Evolutionary conservation across 2,329 filamentous ascomycete species (phyloP).

Genomic region (Hypomyces rosellus): DNA sequence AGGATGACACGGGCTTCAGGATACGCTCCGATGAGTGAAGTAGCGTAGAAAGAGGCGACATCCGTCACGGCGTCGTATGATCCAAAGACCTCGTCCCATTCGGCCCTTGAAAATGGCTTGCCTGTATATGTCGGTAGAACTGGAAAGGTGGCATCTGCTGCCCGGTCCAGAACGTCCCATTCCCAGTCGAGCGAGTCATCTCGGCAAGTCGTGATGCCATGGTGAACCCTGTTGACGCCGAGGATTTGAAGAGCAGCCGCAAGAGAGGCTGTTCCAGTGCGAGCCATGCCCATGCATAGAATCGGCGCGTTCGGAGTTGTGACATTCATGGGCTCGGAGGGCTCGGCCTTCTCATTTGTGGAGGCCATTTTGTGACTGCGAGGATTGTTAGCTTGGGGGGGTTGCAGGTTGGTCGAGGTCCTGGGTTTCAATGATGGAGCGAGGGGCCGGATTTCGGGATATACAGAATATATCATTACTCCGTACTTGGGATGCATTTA

Average conservation of each 20-base stretch:
- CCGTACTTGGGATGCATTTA: too few relatives aligned
- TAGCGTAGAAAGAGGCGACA: background rate
- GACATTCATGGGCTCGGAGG: too few relatives aligned
- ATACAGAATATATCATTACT: too few relatives aligned
- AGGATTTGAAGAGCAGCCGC: conserved; percentile 8
- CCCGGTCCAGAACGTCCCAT: too few relatives aligned
- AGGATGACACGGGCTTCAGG: conserved; percentile 44
- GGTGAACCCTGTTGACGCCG: conserved; percentile 10
- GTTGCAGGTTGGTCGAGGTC: background rate
- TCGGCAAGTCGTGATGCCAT: conserved; percentile 1
- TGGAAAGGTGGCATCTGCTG: too few relatives aligned
- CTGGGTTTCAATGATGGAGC: background rate
- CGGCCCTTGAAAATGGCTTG: too few relatives aligned
- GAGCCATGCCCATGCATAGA: conserved; percentile 12
- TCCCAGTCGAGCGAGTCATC: too few relatives aligned
- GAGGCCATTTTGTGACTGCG: too few relatives aligned
- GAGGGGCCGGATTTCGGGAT: too few relatives aligned
- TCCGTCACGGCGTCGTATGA: conserved; percentile 1
- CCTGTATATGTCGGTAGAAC: too few relatives aligned
- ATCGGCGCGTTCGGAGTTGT: background rate
- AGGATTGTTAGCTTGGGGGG: background rate
- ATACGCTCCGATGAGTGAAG: background rate
- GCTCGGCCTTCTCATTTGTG: too few relatives aligned
- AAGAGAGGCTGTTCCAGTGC: conserved; percentile 14
- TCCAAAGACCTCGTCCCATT: conserved; percentile 2